Evolutionary conservation across 2,329 filamentous ascomycete genomes (phyloP), one percentile per base, ranked within the genome.

Genomic region (Aureobasidium musti): DNA sequence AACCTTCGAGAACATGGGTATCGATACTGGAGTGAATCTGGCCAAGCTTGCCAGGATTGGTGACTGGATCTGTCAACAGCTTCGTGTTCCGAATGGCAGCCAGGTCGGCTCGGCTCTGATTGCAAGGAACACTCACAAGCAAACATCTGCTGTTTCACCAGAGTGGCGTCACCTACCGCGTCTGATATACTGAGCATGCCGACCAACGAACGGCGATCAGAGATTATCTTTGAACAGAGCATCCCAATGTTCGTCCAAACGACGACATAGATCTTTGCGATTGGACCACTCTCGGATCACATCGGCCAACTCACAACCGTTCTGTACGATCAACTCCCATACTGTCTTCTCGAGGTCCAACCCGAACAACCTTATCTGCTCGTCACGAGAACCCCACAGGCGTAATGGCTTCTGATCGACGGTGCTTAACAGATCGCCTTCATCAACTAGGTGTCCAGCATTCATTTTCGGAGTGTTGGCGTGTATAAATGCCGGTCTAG

Each of bases 21-120:
- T 91, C 78, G 81, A 87, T 49, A 93, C 91, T 0, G 91, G 91
- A 0, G 83, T 95, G 1, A 84, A 91, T 74, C 70, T 91, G 67
- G 84, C 89, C 69, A 83, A 83, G 43, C 78, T 94, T 63, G 83
- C 84, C 39, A 84, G 88, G 67, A 86, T 91, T 65, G 91, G 91
- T 0, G 80, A 83, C 14, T 92, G 90, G 90, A 91, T 92, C 67
- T 86, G 86, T 5, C 75, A 75, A 19, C 82, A 88, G 76, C 79
- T 91, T 71, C 85, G 86, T 53, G 85, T 85, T 78, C 73, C 78
- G 11, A 88, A 91, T 74, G 84, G 84, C 50, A 89, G 87, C 72
- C 84, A 83, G 52, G 87, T 89, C 19, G 89, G 89, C 3, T 87
- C 82, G 75, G 89, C 87, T 21, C 75, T 72, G 21, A 54, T 76